phyloP scores from a whole-genome alignment of 768 basidiomycete genomes.

The Mycena haematopus region DNA sequence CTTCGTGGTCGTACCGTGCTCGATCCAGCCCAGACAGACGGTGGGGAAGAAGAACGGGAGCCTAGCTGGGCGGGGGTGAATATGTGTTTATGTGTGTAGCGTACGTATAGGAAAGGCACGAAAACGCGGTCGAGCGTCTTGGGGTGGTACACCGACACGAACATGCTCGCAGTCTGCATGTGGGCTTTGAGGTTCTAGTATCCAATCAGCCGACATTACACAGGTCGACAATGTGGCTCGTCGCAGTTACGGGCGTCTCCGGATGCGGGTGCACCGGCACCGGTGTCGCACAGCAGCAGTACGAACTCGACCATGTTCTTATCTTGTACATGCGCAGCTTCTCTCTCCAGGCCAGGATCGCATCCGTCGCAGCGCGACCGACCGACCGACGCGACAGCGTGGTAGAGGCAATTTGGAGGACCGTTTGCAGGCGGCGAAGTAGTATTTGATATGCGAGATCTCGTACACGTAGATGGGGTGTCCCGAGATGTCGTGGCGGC shows the following conservation, averaged over 20 bases:
- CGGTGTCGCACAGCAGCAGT: constrained; percentile 50
- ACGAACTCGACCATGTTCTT: constrained; percentile 57
- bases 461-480: constrained; percentile 39
- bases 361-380: constrained; percentile 13
- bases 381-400: not conserved
- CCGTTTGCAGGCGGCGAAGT: constrained; percentile 55
- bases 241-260: constrained; percentile 46
- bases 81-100: too few relatives aligned
- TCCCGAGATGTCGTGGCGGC: constrained; percentile 54
- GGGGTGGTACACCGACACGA: constrained; percentile 63
- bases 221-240: constrained; percentile 58
- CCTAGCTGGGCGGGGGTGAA: constrained; percentile 41
- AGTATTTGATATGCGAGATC: constrained; percentile 45
- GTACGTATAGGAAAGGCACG: not conserved
- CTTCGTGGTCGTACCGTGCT: constrained; percentile 61
- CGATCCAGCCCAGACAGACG: constrained; percentile 67
- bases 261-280: constrained; percentile 44
- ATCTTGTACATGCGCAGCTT: constrained; percentile 43
- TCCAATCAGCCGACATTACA: constrained; percentile 46
- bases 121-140: constrained; percentile 56
- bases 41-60: constrained; percentile 67
- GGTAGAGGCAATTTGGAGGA: constrained; percentile 24
- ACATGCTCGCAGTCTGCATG: constrained; percentile 58
- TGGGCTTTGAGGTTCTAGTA: constrained; percentile 58
- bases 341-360: constrained; percentile 1